Conservation (phyloP, 768 basidiomycete species). For the Rhizopogon vesiculosus region DNA sequence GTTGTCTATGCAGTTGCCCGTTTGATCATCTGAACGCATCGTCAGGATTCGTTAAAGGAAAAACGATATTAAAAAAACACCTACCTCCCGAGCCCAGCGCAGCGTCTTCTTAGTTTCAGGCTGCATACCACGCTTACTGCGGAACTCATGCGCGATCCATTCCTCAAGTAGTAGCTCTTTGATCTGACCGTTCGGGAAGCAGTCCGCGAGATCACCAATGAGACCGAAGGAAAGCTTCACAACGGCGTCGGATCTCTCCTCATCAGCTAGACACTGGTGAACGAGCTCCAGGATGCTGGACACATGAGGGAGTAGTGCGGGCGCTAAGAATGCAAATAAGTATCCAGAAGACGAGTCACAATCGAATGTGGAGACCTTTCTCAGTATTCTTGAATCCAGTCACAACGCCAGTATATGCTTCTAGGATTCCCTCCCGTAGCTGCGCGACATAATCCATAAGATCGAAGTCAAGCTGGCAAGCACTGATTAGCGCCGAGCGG, state of each 20-base stretch:
- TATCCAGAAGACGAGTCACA: background rate
- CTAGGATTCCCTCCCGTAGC: conserved; percentile 91
- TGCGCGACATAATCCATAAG: conserved; percentile 88
- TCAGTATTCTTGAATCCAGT: conserved; percentile 83
- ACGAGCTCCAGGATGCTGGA: conserved; percentile 75
- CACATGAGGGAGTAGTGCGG: conserved; percentile 60
- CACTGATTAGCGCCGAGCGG: background rate
- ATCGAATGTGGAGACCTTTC: conserved; percentile 44
- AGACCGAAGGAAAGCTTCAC: conserved; percentile 78
- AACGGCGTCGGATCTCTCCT: conserved; percentile 78
- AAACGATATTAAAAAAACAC: conserved; percentile 13
- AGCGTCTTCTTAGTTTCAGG: conserved; percentile 82
- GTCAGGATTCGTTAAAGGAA: background rate
- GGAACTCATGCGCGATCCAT: conserved; percentile 74
- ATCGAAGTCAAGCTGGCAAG: conserved; percentile 70
- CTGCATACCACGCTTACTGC: conserved; percentile 68
- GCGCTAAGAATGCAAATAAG: conserved; percentile 5
- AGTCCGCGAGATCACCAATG: conserved; percentile 89
- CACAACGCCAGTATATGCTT: conserved; percentile 95
- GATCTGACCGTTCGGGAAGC: conserved; percentile 77
- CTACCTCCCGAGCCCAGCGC: conserved; percentile 91
- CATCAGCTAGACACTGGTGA: conserved; percentile 71
- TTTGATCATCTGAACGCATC: conserved; percentile 62
- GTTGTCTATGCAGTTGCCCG: conserved; percentile 64
- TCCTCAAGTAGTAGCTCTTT: conserved; percentile 73